These are phyloP conservation scores for Trichomonascus vanleenenianus DNA, from an alignment of 805 yeast species.

Conservation along the genomic window DNA sequence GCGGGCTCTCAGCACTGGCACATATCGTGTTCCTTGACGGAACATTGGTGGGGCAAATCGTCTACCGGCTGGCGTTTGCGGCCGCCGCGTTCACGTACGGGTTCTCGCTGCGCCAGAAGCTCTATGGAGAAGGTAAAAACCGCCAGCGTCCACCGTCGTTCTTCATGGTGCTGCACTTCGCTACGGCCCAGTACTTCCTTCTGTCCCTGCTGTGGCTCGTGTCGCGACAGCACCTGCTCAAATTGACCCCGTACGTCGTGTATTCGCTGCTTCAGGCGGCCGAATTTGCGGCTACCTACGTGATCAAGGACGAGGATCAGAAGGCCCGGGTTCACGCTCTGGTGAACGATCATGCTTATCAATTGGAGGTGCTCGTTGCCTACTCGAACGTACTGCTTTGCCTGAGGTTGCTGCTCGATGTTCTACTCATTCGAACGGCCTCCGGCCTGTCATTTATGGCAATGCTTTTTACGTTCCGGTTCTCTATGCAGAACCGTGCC, in stretches of 20 bases:
- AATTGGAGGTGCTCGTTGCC: constrained; percentile 10
- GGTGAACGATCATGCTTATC: constrained; percentile 4
- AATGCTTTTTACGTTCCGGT: constrained; percentile 51
- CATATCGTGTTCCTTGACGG: constrained; percentile 21
- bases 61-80: constrained; percentile 23
- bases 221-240: constrained; percentile 52
- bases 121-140: constrained; percentile 40
- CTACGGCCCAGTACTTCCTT: constrained; percentile 62
- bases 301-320: constrained; percentile 6
- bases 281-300: constrained; percentile 35
- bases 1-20: constrained; percentile 6
- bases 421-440: constrained; percentile 49
- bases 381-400: constrained; percentile 10
- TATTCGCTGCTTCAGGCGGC: constrained; percentile 74
- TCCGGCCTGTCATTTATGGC: constrained; percentile 51
- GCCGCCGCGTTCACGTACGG: constrained; percentile 19
- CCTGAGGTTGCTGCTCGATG: constrained; percentile 37
- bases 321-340: constrained; percentile 6
- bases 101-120: constrained; percentile 32
- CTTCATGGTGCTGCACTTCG: constrained; percentile 58
- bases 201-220: constrained; percentile 48
- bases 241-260: constrained; percentile 61
- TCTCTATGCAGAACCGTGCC: constrained; percentile 64
- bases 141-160: constrained; percentile 40
- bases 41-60: constrained; percentile 15